Percentiles rank a stretch among this genome's conserved stretches.
Evolutionary conservation across 108 stramenopile species (phyloP).

Genomic region (Skeletonema menzelii): DNA sequence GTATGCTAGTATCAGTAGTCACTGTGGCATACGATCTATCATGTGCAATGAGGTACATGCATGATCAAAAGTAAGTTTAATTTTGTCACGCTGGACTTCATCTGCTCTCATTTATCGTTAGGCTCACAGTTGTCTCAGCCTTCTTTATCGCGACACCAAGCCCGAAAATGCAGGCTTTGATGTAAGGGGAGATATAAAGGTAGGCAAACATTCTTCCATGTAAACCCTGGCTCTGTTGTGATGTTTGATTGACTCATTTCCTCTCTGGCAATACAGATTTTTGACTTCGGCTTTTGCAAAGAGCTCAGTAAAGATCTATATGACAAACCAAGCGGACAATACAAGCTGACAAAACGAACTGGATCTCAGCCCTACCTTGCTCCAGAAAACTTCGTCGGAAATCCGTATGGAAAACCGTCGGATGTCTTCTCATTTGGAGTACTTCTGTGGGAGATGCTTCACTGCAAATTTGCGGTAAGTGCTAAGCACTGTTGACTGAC

Average conservation of each 20-base stretch:
- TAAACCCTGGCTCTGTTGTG: not conserved
- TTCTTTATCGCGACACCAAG: constrained; percentile 48
- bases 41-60: constrained; percentile 60
- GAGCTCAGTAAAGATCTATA: constrained; percentile 20
- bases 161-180: constrained; percentile 71
- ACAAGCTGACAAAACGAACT: constrained; percentile 36
- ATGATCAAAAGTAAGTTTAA: constrained; percentile 52
- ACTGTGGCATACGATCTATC: constrained; percentile 54
- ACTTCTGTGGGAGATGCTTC: constrained; percentile 51
- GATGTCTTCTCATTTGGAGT: constrained; percentile 50
- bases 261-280: constrained; percentile 14
- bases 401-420: constrained; percentile 33
- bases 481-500: too few relatives aligned
- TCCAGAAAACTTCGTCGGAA: constrained; percentile 22
- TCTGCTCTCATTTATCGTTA: not conserved
- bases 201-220: not conserved
- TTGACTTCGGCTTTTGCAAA: constrained; percentile 48
- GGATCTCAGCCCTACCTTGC: constrained; percentile 43
- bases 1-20: constrained; percentile 9
- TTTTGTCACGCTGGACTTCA: not conserved
- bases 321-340: constrained; percentile 32
- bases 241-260: not conserved
- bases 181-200: constrained; percentile 56
- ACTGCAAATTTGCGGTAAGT: constrained; percentile 42
- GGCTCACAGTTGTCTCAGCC: constrained; percentile 1